Conservation (phyloP, 805 yeast species). For the Cyberlindnera maritima region DNA sequence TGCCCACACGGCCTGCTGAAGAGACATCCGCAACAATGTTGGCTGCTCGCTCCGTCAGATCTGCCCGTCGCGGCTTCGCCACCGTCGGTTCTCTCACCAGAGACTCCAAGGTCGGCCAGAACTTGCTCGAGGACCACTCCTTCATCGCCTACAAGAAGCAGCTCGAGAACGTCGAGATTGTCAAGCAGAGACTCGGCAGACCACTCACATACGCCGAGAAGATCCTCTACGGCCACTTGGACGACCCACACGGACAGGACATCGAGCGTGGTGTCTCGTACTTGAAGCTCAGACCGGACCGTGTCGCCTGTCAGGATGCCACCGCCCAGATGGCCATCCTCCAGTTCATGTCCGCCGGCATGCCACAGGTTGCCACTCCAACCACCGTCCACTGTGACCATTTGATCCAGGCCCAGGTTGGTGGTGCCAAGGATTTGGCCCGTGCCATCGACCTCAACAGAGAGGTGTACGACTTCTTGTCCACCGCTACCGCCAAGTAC, state of each 20-base stretch:
- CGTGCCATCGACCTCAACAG: slow-evolving; percentile 81
- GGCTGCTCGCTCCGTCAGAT: slow-evolving; percentile 22
- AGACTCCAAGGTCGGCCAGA: slow-evolving; percentile 78
- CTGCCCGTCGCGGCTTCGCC: slow-evolving; percentile 37
- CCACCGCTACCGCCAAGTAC: slow-evolving; percentile 89
- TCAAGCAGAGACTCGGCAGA: slow-evolving; percentile 74
- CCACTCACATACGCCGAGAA: slow-evolving; percentile 96
- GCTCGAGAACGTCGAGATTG: slow-evolving; percentile 83
- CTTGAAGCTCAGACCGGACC: slow-evolving; percentile 91
- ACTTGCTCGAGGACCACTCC: slow-evolving; percentile 77
- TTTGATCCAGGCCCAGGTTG: slow-evolving; percentile 93
- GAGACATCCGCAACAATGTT: slow-evolving; percentile 15
- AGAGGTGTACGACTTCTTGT: slow-evolving; percentile 94
- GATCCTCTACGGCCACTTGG: slow-evolving; percentile 91
- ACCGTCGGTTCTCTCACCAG: slow-evolving; percentile 42
- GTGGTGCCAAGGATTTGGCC: slow-evolving; percentile 80
- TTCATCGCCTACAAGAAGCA: slow-evolving; percentile 91
- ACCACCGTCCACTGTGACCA: slow-evolving; percentile 98
- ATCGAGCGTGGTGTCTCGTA: slow-evolving; percentile 85
- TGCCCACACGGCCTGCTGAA: neutral
- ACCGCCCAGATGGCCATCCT: slow-evolving; percentile 97
- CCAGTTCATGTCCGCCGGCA: slow-evolving; percentile 97
- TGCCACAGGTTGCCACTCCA: slow-evolving; percentile 85
- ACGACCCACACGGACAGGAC: slow-evolving; percentile 85
- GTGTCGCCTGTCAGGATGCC: slow-evolving; percentile 99